Percentiles rank a stretch among this genome's conserved stretches.
Conservation (phyloP, 2,329 filamentous ascomycete species). For the Aureobasidium sp. region DNA sequence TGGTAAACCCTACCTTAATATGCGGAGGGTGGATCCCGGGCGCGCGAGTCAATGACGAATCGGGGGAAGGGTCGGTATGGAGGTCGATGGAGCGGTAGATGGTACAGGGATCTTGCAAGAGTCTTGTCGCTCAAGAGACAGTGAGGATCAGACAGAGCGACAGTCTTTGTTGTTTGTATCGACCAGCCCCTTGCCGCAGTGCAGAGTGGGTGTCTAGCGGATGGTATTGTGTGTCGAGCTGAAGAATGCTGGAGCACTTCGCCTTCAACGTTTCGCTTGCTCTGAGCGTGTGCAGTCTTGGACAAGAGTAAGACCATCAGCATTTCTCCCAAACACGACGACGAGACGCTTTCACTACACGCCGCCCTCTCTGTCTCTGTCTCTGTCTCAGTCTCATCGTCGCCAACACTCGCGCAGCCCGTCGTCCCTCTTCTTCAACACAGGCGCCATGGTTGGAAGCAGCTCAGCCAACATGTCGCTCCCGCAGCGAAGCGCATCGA, state of each 20-base stretch:
- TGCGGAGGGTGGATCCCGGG: not conserved
- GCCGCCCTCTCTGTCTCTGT: too few species aligned
- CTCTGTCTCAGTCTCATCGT: not conserved
- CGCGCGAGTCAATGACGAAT: conserved; percentile 2
- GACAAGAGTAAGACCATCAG: conserved; percentile 16
- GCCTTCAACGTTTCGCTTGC: conserved; percentile 14
- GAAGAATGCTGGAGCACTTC: conserved; percentile 15
- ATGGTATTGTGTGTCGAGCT: conserved; percentile 8
- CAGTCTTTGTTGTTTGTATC: not conserved
- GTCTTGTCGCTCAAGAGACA: not conserved
- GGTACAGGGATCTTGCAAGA: too few species aligned
- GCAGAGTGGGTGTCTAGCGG: conserved; percentile 4
- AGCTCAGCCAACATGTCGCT: conserved; percentile 12
- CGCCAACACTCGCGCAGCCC: conserved; percentile 9
- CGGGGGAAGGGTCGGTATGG: not conserved
- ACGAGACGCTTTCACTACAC: not conserved
- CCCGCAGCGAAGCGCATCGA: conserved; percentile 18
- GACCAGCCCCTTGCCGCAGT: not conserved
- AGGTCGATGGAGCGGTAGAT: not conserved
- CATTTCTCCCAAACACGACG: not conserved
- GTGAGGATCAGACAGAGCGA: not conserved
- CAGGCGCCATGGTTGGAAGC: conserved; percentile 19
- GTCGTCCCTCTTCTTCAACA: not conserved
- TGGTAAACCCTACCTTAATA: not conserved
- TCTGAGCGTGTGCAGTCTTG: conserved; percentile 12